phyloP scores from a whole-genome alignment of 306 rosid species.

The Castanea sativa region DNA sequence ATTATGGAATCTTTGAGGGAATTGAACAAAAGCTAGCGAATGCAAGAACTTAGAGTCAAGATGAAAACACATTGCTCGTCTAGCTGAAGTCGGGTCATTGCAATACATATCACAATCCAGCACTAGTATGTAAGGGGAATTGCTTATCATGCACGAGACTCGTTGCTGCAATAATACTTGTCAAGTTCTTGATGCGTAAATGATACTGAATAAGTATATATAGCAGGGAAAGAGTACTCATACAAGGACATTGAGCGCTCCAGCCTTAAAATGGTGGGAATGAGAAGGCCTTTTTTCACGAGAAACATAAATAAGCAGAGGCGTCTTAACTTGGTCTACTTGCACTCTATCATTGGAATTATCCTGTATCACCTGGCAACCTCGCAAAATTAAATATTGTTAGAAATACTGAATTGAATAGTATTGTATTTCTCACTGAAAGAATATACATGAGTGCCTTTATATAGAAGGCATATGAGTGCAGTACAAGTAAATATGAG shows the following conservation, averaged over 20 bases:
- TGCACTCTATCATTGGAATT: not conserved
- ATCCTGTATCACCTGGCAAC: conserved; percentile 36
- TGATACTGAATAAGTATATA: not conserved
- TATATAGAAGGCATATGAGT: too few relatives aligned
- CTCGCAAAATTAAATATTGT: not conserved
- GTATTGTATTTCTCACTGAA: too few relatives aligned
- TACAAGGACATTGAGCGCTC: conserved; percentile 47
- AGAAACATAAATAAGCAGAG: conserved; percentile 45
- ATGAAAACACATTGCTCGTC: conserved; percentile 70
- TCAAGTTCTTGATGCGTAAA: not conserved
- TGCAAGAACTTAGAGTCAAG: conserved; percentile 60
- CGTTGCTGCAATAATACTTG: conserved; percentile 48
- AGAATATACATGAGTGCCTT: too few relatives aligned
- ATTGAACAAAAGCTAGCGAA: conserved; percentile 63
- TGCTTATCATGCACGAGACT: conserved; percentile 62
- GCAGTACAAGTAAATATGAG: too few relatives aligned
- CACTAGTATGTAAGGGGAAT: conserved; percentile 59
- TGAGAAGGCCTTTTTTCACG: conserved; percentile 40
- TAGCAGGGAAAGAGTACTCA: conserved; percentile 2
- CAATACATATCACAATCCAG: conserved; percentile 83
- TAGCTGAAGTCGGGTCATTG: conserved; percentile 61
- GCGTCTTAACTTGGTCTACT: conserved; percentile 32
- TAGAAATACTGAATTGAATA: too few relatives aligned
- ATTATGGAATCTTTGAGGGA: conserved; percentile 58
- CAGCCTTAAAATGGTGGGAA: conserved; percentile 43